These are phyloP conservation scores for Capsicum baccatum DNA, from an alignment of 257 asterid genomes.

Conservation along the genomic window DNA sequence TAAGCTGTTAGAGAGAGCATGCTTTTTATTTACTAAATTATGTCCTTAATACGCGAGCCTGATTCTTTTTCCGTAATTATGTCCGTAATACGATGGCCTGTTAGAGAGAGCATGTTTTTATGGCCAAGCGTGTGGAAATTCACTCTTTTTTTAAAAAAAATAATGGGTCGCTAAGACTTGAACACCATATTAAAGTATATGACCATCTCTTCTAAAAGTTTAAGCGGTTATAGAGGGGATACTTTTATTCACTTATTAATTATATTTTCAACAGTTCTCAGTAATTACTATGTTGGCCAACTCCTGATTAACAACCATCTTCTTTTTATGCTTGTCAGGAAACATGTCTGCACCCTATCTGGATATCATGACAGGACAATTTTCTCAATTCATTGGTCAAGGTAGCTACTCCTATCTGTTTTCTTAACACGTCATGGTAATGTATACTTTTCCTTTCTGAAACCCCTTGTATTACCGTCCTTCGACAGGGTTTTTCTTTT, in stretches of 20 bases:
- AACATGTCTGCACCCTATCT: conserved; percentile 72
- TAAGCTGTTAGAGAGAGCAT: not conserved
- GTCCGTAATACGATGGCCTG: not conserved
- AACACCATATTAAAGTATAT: not conserved
- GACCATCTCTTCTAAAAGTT: not conserved
- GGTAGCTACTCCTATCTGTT: conserved; percentile 49
- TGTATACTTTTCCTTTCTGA: conserved; percentile 19
- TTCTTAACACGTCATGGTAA: conserved; percentile 13
- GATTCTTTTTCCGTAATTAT: not conserved
- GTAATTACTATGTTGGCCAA: not conserved
- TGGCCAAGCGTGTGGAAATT: not conserved
- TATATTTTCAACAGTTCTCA: not conserved
- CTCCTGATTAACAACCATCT: conserved; percentile 28
- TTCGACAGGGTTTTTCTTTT: not conserved
- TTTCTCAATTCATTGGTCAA: conserved; percentile 91
- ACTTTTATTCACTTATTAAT: not conserved
- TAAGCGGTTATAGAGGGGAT: not conserved
- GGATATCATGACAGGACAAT: conserved; percentile 95
- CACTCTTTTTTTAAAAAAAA: not conserved
- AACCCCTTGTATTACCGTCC: not conserved
- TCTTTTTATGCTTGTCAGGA: conserved; percentile 59
- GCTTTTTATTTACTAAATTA: not conserved
- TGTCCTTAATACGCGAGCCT: not conserved
- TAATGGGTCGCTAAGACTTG: not conserved
- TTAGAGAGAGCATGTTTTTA: not conserved